Evolutionary conservation across 2,329 filamentous ascomycete species (phyloP).

Genomic region (Monilinia laxa): DNA sequence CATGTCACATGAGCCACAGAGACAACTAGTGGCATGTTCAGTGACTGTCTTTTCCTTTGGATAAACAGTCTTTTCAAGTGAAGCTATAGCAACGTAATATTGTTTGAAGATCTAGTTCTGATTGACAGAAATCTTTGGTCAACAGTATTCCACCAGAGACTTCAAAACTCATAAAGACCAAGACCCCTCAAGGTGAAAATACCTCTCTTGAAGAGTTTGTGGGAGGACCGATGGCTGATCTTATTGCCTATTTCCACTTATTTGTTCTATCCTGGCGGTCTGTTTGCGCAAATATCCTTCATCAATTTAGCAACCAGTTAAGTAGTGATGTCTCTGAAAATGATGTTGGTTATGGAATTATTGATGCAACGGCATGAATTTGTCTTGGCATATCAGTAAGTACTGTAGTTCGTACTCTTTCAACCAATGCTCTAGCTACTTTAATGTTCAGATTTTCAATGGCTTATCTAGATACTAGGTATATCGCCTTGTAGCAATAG

Average conservation of each 20-base stretch:
- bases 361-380: slow-evolving; percentile 9
- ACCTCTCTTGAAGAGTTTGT: neutral
- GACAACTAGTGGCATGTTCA: slow-evolving; percentile 39
- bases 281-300: neutral
- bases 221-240: neutral
- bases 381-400: slow-evolving; percentile 25
- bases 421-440: neutral
- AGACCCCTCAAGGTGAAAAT: neutral
- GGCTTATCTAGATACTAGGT: neutral
- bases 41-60: slow-evolving; percentile 30
- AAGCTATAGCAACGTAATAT: neutral
- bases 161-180: neutral
- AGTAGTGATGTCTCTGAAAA: neutral
- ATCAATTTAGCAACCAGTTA: neutral
- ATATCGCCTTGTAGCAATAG: slow-evolving; percentile 41
- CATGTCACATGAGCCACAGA: slow-evolving; percentile 30
- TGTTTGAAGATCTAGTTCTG: neutral
- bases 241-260: neutral
- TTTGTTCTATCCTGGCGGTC: neutral
- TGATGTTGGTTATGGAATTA: neutral
- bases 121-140: neutral
- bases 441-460: neutral
- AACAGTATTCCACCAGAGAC: neutral
- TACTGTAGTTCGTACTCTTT: neutral
- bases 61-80: slow-evolving; percentile 29